These are phyloP conservation scores for Penicillium malachiteum DNA, from an alignment of 495 filamentous ascomycete species.

Conservation along the genomic window DNA sequence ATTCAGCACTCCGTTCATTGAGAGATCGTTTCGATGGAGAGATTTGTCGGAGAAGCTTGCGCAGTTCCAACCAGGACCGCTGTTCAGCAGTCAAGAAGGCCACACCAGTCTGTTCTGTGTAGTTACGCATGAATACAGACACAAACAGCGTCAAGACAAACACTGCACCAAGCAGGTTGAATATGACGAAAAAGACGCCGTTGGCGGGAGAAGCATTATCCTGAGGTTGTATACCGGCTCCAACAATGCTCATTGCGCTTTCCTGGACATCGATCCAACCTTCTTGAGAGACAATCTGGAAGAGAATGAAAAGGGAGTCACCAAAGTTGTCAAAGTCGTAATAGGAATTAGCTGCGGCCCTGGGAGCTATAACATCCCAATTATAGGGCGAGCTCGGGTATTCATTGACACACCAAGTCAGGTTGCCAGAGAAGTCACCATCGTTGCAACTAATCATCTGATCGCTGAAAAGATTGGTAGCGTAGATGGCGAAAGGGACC, in stretches of 20 bases:
- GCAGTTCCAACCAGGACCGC: slow-evolving; percentile 91
- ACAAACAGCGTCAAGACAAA: slow-evolving; percentile 98
- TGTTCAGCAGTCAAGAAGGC: slow-evolving; percentile 96
- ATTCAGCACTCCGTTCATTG: slow-evolving; percentile 66
- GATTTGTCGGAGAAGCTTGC: slow-evolving; percentile 90
- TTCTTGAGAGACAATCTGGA: slow-evolving; percentile 98
- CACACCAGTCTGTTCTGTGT: slow-evolving; percentile 97
- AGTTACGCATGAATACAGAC: slow-evolving; percentile 99
- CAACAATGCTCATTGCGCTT: slow-evolving; percentile 78
- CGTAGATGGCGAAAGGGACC: slow-evolving; percentile 96
- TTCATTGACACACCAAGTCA: slow-evolving; percentile 75
- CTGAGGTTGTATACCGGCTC: slow-evolving; percentile 67
- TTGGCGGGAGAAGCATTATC: slow-evolving; percentile 72
- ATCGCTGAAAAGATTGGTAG: slow-evolving; percentile 87
- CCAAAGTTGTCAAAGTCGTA: slow-evolving; percentile 96
- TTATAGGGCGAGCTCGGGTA: slow-evolving; percentile 71
- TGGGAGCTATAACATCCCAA: slow-evolving; percentile 82
- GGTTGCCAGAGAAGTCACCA: slow-evolving; percentile 46
- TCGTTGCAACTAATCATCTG: slow-evolving; percentile 84
- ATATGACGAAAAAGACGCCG: slow-evolving; percentile 89
- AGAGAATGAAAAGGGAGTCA: slow-evolving; percentile 88
- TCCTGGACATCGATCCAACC: slow-evolving; percentile 94
- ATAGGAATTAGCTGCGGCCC: slow-evolving; percentile 74
- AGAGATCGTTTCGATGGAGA: slow-evolving; percentile 87
- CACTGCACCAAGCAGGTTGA: slow-evolving; percentile 95